Evolutionary conservation across 495 filamentous ascomycete genomes (phyloP).

Genomic region (Podospora sp.): DNA sequence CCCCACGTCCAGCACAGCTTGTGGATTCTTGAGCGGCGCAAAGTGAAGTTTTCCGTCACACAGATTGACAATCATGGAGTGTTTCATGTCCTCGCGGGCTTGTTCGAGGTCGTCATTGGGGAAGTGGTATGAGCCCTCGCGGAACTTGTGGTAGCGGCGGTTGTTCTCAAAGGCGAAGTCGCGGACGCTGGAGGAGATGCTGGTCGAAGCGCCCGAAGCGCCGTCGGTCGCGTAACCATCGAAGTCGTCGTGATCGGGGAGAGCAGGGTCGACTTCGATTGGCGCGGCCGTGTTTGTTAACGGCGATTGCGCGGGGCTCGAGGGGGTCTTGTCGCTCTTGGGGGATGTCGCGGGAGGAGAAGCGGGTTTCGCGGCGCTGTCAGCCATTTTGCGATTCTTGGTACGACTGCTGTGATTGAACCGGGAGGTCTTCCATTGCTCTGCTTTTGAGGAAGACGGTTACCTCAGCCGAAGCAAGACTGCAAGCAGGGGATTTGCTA

Average conservation of each 20-base stretch:
- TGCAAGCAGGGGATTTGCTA: background rate
- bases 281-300: background rate
- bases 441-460: background rate
- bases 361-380: background rate
- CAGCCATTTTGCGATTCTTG: background rate
- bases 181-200: slow-evolving; percentile 42
- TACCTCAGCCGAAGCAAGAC: background rate
- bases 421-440: background rate
- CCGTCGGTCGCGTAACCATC: slow-evolving; percentile 17
- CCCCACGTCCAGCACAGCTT: slow-evolving; percentile 58
- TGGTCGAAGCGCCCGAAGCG: slow-evolving; percentile 29
- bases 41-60: slow-evolving; percentile 48
- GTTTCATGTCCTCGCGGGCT: slow-evolving; percentile 60
- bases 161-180: slow-evolving; percentile 55
- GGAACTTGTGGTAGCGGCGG: slow-evolving; percentile 57
- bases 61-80: slow-evolving; percentile 46
- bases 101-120: slow-evolving; percentile 59
- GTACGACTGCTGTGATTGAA: background rate
- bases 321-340: background rate
- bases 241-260: slow-evolving; percentile 10
- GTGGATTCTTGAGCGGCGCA: slow-evolving; percentile 50
- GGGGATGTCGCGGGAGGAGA: background rate
- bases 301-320: background rate
- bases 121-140: slow-evolving; percentile 55
- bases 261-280: slow-evolving; percentile 5